Evolutionary conservation across 2,329 filamentous ascomycete genomes (phyloP).

Genomic region (Chaetomiaceae sp.): DNA sequence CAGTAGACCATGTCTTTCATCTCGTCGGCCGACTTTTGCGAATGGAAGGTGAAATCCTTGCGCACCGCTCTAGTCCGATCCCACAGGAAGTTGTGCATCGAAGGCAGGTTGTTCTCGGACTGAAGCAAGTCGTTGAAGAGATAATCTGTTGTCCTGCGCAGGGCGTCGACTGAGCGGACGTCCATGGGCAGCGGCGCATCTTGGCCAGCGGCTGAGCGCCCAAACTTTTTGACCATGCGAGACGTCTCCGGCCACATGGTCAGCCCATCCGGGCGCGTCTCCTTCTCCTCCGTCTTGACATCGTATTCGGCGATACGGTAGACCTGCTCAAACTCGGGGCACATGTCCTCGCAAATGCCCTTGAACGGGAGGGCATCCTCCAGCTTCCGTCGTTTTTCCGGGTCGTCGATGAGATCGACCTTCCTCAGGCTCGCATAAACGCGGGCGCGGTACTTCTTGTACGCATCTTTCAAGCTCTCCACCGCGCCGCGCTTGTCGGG

Average conservation of each 20-base stretch:
- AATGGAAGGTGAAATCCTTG: constrained; percentile 65
- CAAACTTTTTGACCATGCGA: constrained; percentile 63
- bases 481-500: constrained; percentile 48
- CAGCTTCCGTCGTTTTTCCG: constrained; percentile 57
- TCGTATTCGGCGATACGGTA: constrained; percentile 59
- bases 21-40: constrained; percentile 53
- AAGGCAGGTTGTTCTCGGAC: constrained; percentile 50
- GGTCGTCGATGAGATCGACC: constrained; percentile 60
- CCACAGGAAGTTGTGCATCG: constrained; percentile 62
- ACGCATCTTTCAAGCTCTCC: constrained; percentile 51
- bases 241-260: constrained; percentile 45
- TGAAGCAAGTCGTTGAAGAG: constrained; percentile 56
- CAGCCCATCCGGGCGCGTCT: constrained; percentile 34
- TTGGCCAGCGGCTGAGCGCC: constrained; percentile 63
- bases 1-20: constrained; percentile 58
- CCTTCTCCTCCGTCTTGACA: constrained; percentile 53
- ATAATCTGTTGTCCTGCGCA: constrained; percentile 59
- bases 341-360: constrained; percentile 67
- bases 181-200: constrained; percentile 65
- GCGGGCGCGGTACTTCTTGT: constrained; percentile 53
- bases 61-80: constrained; percentile 64
- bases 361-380: constrained; percentile 63
- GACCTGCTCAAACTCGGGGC: constrained; percentile 62
- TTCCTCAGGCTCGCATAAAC: constrained; percentile 55
- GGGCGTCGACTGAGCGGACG: constrained; percentile 55